Conservation (phyloP, 805 yeast genomes). For the Saccharomycopsis malanga region DNA sequence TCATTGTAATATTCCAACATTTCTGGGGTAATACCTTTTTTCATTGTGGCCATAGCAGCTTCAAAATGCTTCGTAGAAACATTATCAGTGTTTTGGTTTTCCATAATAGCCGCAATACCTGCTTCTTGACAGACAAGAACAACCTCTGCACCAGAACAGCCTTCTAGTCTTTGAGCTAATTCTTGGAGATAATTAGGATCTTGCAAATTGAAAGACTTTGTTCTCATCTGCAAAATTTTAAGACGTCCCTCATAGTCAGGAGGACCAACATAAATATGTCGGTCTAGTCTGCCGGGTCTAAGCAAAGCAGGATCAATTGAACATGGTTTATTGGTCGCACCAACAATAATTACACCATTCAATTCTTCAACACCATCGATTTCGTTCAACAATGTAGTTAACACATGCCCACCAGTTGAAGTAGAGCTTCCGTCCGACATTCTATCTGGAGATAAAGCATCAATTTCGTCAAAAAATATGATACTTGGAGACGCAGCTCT, state of each 20-base stretch:
- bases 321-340: slow-evolving; percentile 95
- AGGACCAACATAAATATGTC: slow-evolving; percentile 88
- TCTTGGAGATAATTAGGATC: slow-evolving; percentile 36
- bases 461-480: slow-evolving; percentile 93
- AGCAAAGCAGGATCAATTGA: slow-evolving; percentile 87
- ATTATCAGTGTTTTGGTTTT: slow-evolving; percentile 43
- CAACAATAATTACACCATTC: slow-evolving; percentile 87
- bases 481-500: slow-evolving; percentile 93
- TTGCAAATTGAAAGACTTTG: slow-evolving; percentile 53
- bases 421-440: slow-evolving; percentile 43
- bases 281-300: slow-evolving; percentile 92
- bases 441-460: slow-evolving; percentile 80
- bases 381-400: slow-evolving; percentile 87
- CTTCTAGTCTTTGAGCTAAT: slow-evolving; percentile 64
- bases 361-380: slow-evolving; percentile 96
- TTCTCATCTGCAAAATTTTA: slow-evolving; percentile 67
- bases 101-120: slow-evolving; percentile 90
- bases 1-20: slow-evolving; percentile 71
- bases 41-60: slow-evolving; percentile 57
- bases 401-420: slow-evolving; percentile 72
- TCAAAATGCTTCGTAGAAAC: slow-evolving; percentile 67
- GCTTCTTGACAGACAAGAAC: slow-evolving; percentile 91
- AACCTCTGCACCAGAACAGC: slow-evolving; percentile 96
- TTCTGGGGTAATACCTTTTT: slow-evolving; percentile 75
- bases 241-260: slow-evolving; percentile 78